Conservation (phyloP, 306 rosid species). For the Sechiopsis laciniata region DNA sequence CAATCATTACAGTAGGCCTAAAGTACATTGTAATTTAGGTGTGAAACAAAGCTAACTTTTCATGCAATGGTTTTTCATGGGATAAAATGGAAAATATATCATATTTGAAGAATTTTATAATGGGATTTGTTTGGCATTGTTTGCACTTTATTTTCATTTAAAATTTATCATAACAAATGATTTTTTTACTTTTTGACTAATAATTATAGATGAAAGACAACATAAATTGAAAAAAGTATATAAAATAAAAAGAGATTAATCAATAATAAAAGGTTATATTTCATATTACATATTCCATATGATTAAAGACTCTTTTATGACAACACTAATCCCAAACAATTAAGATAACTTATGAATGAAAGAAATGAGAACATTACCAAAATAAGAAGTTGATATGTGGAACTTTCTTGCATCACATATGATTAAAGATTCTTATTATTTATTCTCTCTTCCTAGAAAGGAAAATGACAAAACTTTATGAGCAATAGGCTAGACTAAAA, state of each 20-base stretch:
- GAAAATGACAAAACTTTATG: background rate
- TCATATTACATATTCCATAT: too few species aligned
- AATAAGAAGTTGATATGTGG: background rate
- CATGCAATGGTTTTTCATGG: background rate
- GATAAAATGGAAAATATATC: background rate
- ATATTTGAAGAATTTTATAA: background rate
- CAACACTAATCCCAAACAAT: background rate
- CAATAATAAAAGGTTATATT: too few species aligned
- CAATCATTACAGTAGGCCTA: background rate
- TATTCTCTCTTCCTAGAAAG: background rate
- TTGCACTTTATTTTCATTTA: background rate
- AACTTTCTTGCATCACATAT: conserved; percentile 1
- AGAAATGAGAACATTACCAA: background rate
- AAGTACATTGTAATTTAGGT: too few species aligned
- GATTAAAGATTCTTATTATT: conserved; percentile 11
- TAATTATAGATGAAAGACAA: background rate
- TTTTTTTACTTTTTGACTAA: background rate
- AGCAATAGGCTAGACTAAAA: too few species aligned
- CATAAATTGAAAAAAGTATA: background rate
- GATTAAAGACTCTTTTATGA: too few species aligned
- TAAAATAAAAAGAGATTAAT: too few species aligned
- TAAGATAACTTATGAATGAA: background rate
- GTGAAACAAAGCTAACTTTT: background rate
- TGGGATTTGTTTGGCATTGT: background rate
- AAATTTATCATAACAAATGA: background rate